Conservation (phyloP, 495 filamentous ascomycete species). For the Aspergillus kassunensis region DNA sequence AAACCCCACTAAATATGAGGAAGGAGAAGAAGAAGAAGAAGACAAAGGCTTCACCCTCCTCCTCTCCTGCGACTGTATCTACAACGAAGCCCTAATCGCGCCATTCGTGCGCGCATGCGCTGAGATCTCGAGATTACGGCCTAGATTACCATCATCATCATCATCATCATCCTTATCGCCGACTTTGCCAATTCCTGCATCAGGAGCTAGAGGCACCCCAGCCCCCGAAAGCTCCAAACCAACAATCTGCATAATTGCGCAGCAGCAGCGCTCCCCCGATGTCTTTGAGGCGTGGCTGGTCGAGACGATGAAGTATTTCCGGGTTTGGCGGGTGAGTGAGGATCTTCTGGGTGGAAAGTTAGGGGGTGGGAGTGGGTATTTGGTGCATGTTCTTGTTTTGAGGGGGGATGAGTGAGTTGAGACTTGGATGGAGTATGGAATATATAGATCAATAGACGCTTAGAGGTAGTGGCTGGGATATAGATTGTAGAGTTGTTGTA, state of each 20-base stretch:
- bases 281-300: slow-evolving; percentile 82
- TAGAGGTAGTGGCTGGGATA: no score
- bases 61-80: slow-evolving; percentile 84
- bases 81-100: slow-evolving; percentile 77
- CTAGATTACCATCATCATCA: no score
- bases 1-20: neutral
- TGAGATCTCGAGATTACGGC: slow-evolving; percentile 64
- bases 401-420: slow-evolving; percentile 9
- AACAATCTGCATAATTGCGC: slow-evolving; percentile 70
- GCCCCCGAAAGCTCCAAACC: no score
- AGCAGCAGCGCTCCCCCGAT: slow-evolving; percentile 77
- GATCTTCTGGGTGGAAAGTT: slow-evolving; percentile 52
- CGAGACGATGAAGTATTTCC: slow-evolving; percentile 61
- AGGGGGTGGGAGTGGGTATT: slow-evolving; percentile 45
- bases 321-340: slow-evolving; percentile 74
- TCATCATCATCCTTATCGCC: no score
- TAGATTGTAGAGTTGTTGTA: no score
- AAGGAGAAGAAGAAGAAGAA: slow-evolving; percentile 12
- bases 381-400: slow-evolving; percentile 40
- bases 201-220: no score
- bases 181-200: no score
- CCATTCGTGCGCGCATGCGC: slow-evolving; percentile 81
- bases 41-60: slow-evolving; percentile 54
- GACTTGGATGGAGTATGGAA: no score
- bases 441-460: no score